phyloP scores from a whole-genome alignment of 306 rosid genomes.

The Rosa rugosa region DNA sequence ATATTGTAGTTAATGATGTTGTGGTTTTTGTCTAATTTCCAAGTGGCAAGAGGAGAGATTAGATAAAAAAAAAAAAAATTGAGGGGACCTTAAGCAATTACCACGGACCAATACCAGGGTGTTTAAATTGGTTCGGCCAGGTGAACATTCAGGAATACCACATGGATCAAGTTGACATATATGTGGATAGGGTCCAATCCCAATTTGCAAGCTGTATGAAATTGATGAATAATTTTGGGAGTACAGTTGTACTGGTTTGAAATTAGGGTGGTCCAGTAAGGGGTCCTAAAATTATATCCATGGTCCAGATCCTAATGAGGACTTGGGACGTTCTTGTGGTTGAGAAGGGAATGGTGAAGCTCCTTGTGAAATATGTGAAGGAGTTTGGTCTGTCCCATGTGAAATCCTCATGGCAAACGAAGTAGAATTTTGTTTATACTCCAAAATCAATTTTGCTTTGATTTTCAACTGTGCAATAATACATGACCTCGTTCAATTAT shows the following conservation, averaged over 20 bases:
- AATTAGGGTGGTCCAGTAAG: slow-evolving; percentile 52
- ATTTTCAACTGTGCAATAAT: slow-evolving; percentile 6
- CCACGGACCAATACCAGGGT: slow-evolving; percentile 19
- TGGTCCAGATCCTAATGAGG: slow-evolving; percentile 45
- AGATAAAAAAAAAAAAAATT: neutral
- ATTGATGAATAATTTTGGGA: slow-evolving; percentile 17
- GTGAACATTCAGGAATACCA: slow-evolving; percentile 23
- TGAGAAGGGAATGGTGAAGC: slow-evolving; percentile 23
- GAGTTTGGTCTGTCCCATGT: slow-evolving; percentile 47
- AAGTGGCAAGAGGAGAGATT: slow-evolving; percentile 10
- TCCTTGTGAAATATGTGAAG: slow-evolving; percentile 23
- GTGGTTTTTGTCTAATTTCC: slow-evolving; percentile 17
- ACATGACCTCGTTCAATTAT: slow-evolving; percentile 16
- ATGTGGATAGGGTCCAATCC: neutral
- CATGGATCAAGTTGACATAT: slow-evolving; percentile 22
- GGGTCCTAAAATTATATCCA: neutral
- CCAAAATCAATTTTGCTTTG: slow-evolving; percentile 11
- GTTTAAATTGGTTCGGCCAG: slow-evolving; percentile 18
- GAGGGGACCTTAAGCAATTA: slow-evolving; percentile 23
- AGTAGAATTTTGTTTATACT: neutral
- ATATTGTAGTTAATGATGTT: too few species aligned
- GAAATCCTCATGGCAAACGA: slow-evolving; percentile 46
- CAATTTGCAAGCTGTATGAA: slow-evolving; percentile 19
- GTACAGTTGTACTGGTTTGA: slow-evolving; percentile 31
- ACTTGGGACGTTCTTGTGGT: slow-evolving; percentile 20